Base-by-base conservation (phyloP, 2,329 filamentous ascomycete genomes). In the Aspergillus pseudoglaucus region DNA sequence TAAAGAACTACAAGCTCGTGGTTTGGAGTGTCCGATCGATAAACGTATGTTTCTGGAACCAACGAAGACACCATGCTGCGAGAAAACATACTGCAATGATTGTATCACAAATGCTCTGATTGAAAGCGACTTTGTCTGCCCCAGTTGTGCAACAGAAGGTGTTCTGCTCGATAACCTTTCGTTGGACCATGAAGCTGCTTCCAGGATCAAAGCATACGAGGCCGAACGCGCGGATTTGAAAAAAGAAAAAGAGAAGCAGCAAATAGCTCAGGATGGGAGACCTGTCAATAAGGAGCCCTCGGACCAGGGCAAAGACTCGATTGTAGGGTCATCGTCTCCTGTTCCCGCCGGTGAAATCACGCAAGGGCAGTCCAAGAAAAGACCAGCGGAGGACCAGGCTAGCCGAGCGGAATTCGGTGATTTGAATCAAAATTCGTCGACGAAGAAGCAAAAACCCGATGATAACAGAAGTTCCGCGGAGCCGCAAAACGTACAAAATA, bases 41-140 rank as follows among this genome's bases (percentile, higher is more conserved):
- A 94, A 94, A 75, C 90, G 88, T 72, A 85, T 95, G 81, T 96
- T 97, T 75, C 85, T 94, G 83, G 89, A 96, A 70, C 91, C 93
- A 80, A 93, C 94, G 80, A 95, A 95, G 82, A 97, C 93, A 66
- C 91, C 93, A 58, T 98, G 93, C 81, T 98, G 93, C 79, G 82
- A 87, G 75, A 94, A 87, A 81, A 96, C 90, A 67, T 98, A 95
- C 79, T 98, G 93, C 80, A 93, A 93, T 82, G 90, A 96, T 70
- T 98, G 93, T 85, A 96, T 98, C 74, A 94, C 93, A 69, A 95
- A 95, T 81, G 88, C 90, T 73, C 84, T 98, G 72, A 91, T 96
- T 74, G 90, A 97, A 77, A 93, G 87, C 81, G 93, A 98, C 79
- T 90, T 98, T 73, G 79, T 90, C 71, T 98, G 93, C 72, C 93